Percentiles rank a stretch among this genome's conserved stretches.
phyloP scores from a whole-genome alignment of 257 asterid species.

The Leonotis leonurus region DNA sequence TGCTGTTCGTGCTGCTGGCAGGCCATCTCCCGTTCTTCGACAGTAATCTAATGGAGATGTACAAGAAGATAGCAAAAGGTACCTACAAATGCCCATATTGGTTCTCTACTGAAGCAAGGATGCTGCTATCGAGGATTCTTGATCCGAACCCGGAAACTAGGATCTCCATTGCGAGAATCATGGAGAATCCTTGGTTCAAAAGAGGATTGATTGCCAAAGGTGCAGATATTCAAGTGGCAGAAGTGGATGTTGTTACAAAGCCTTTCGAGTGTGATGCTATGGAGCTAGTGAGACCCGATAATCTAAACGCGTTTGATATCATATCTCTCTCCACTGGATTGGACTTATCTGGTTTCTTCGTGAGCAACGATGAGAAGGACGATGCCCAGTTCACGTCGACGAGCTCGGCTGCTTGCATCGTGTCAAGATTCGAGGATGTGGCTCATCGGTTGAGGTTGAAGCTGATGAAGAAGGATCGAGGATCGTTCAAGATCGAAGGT shows the following conservation, averaged over 20 bases:
- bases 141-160: constrained; percentile 65
- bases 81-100: constrained; percentile 56
- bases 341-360: constrained; percentile 70
- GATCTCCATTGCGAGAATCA: constrained; percentile 44
- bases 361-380: constrained; percentile 51
- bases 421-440: constrained; percentile 47
- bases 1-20: constrained; percentile 56
- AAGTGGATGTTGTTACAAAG: constrained; percentile 1
- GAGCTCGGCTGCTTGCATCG: constrained; percentile 30
- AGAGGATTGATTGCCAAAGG: constrained; percentile 32
- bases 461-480: constrained; percentile 43
- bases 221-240: not conserved
- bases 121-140: constrained; percentile 48
- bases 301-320: constrained; percentile 65
- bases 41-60: constrained; percentile 60
- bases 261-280: constrained; percentile 8
- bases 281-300: constrained; percentile 28
- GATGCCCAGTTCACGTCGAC: constrained; percentile 57
- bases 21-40: constrained; percentile 65
- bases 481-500: constrained; percentile 39
- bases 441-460: constrained; percentile 35
- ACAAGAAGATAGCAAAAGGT: constrained; percentile 47
- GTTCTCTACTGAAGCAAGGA: constrained; percentile 49
- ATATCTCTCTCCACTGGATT: constrained; percentile 73
- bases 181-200: constrained; percentile 61